These are phyloP conservation scores for Umbellularia californica DNA, from an alignment of 164 flowering plant species.

Conservation along the genomic window DNA sequence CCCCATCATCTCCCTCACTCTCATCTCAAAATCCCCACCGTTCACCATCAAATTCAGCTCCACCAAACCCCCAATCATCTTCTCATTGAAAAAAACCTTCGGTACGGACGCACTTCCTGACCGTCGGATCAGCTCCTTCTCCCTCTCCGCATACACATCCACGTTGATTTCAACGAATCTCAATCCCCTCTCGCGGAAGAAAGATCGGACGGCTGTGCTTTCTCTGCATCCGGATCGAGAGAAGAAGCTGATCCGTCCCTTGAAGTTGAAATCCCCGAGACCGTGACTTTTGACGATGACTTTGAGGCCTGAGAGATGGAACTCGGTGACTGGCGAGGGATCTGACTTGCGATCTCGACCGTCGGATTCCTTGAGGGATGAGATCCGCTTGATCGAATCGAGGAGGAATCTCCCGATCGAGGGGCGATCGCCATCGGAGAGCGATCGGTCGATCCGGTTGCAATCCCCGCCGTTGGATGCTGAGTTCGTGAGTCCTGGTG, in stretches of 20 bases:
- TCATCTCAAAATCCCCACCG: constrained; percentile 56
- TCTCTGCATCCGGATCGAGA: constrained; percentile 86
- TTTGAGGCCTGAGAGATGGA: constrained; percentile 61
- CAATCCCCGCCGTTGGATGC: constrained; percentile 11
- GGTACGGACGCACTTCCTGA: constrained; percentile 69
- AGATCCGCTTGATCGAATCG: constrained; percentile 41
- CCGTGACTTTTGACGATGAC: constrained; percentile 50
- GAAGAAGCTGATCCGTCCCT: constrained; percentile 75
- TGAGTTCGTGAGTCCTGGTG: constrained; percentile 25
- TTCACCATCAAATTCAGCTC: constrained; percentile 79
- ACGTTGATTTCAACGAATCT: constrained; percentile 80
- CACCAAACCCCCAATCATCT: constrained; percentile 75
- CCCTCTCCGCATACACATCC: constrained; percentile 72
- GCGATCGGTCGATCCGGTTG: constrained; percentile 19
- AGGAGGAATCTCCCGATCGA: constrained; percentile 59
- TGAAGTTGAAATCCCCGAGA: constrained; percentile 15
- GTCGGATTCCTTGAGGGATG: constrained; percentile 33
- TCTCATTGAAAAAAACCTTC: constrained; percentile 81
- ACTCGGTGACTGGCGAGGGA: constrained; percentile 42
- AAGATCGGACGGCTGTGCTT: constrained; percentile 61
- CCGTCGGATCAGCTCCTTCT: constrained; percentile 59
- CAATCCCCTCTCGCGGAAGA: constrained; percentile 53
- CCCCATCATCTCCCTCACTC: constrained; percentile 51
- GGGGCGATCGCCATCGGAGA: constrained; percentile 26
- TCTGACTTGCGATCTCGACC: not conserved